Base-by-base conservation (phyloP, 768 basidiomycete genomes). In the Mycena rebaudengoi region DNA sequence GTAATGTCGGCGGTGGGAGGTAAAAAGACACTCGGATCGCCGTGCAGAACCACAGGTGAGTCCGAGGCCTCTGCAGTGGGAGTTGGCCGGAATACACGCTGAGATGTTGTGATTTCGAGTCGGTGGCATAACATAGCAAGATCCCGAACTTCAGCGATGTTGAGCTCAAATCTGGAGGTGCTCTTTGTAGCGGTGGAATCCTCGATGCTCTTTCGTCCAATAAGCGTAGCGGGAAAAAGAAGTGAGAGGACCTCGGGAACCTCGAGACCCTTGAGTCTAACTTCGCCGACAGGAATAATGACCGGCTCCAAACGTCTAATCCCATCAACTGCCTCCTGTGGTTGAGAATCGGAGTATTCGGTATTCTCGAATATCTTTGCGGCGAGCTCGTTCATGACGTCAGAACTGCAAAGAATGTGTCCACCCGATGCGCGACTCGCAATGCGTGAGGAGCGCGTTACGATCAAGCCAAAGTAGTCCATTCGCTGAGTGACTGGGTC, bases 391-490 rank as follows among this genome's bases (percentile, higher is more conserved):
- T 88, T 85, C 52, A 95, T 82, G 67, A 96, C 90, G 60, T 97
- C 95, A 3, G 88, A 85, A 71, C 93, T 95, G 70, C 91, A 91
- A 86, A 92, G 90, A 73, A 98, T 94, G 75, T 98, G 94, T 0
- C 97, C 97, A 7, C 97, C 97, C 8, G 88, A 86, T 0, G 97
- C 96, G 58, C 81, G 85, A 21, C 90, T 88, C 57, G 82, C 86
- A 69, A 99, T 92, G 32, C 97, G 86, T 7, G 97, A 88, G 0
- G 96, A 85, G 25, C 96, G 92, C 75, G 98, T 99, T 66, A 97
- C 95, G 88, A 98, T 92, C 1, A 95, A 89, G 0, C 96, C 96
- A 71, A 97, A 94, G 78, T 99, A 99, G 74, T 99, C 97, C 97
- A 99, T 98, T 39, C 97, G 91, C 62, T 88, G 81, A 1, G 95